Base-by-base conservation (phyloP, 73 alveolate genomes). In the Loxodes magnus region DNA sequence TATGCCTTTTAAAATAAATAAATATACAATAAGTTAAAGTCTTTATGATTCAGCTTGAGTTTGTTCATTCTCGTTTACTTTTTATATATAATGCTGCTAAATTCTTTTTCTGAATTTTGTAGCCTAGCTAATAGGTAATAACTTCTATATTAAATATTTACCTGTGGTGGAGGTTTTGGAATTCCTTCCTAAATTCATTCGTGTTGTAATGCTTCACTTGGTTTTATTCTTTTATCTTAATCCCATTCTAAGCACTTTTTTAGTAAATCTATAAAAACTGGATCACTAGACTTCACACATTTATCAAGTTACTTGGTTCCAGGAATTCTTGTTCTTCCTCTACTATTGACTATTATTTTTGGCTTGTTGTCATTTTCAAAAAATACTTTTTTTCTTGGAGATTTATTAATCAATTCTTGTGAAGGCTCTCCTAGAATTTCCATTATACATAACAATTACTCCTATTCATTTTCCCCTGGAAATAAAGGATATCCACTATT, bases 401-500 rank as follows among this genome's bases (percentile, higher is more conserved):
- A 46, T 51, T 77, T 50, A 9, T 67, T 70, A 25, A 80, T 54
- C 19, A 81, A 34, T 2, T 77, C 69, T 19, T 58, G 43, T 6
- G 81, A 78, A 12, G 96, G 96, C 2, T 73, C 53, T 10, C 96
- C 96, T 19, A 42, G 43, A 5, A 82, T 44, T 42, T 74, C 86
- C 81, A 85, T 85, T 4, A 85, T 85, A 31, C 74, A 60, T 6
- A 66, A 77, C 65, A 85, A 41, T 49, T 85, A 66, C 28, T 85
- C 94, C 26, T 64, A 56, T 43, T 85, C 96, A 56, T 79, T 82
- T 39, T 85, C 96, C 17, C 96, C 96, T 23, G 96, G 88, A 48
- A 85, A 85, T 5, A 82, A 19, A 10, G 96, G 94, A 23, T 55
- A 44, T 27, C 98, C 98, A 0, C 80, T 64, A 38, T 63, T 54